These are phyloP conservation scores for Phoma sp. DNA, from an alignment of 2,329 filamentous ascomycete species.

Conservation along the genomic window DNA sequence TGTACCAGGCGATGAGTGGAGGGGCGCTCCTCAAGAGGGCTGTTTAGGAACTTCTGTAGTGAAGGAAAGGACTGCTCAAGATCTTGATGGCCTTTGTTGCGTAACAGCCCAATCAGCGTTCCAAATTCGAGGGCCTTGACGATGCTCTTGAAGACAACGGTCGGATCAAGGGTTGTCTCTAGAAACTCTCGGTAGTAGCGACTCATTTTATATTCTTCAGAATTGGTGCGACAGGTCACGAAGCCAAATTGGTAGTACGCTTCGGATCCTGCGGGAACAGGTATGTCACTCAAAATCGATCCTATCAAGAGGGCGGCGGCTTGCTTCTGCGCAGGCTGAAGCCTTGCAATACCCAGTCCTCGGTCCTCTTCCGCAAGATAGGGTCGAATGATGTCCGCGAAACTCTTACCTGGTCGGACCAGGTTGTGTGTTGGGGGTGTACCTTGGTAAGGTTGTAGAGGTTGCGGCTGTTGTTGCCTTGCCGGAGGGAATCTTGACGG, in stretches of 20 bases:
- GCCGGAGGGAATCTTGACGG: not conserved
- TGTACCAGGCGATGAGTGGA: slow-evolving; percentile 26
- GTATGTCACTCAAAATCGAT: not conserved
- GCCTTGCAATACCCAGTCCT: not conserved
- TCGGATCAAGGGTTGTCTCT: not conserved
- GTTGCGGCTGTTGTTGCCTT: not conserved
- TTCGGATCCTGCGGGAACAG: not conserved
- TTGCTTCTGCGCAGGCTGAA: slow-evolving; percentile 12
- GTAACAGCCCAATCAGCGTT: slow-evolving; percentile 14
- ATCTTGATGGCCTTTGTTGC: not conserved
- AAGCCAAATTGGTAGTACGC: slow-evolving; percentile 31
- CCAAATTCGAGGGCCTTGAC: slow-evolving; percentile 13
- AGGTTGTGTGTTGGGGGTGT: not conserved
- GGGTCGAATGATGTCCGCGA: not conserved
- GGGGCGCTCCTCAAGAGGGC: not conserved
- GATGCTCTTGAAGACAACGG: slow-evolving; percentile 15
- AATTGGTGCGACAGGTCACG: slow-evolving; percentile 1
- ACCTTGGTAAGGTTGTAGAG: not conserved
- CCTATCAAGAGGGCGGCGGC: slow-evolving; percentile 1
- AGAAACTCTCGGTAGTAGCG: slow-evolving; percentile 22
- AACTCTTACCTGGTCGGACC: not conserved
- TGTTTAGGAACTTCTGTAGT: slow-evolving; percentile 21
- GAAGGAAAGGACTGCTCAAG: slow-evolving; percentile 9
- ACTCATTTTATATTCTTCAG: slow-evolving; percentile 11
- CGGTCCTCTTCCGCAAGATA: slow-evolving; percentile 2